Conservation (phyloP, 108 stramenopile genomes). For the Skeletonema grethae region DNA sequence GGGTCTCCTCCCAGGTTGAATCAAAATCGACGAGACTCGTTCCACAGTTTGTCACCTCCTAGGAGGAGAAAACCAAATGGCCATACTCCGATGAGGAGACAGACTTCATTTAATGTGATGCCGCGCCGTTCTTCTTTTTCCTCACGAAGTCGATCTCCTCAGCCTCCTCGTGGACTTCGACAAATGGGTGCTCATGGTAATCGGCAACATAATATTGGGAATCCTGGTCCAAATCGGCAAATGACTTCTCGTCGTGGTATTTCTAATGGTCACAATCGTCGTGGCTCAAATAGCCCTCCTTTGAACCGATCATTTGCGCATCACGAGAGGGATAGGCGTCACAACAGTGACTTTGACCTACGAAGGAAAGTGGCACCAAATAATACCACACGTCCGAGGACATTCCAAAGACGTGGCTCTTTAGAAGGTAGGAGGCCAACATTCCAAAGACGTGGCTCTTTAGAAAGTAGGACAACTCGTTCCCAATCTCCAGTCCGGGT, state of each 20-base stretch:
- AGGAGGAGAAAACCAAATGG: background rate
- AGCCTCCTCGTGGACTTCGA: background rate
- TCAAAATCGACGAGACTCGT: background rate
- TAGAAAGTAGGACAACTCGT: background rate
- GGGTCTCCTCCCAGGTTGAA: background rate
- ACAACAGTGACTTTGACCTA: background rate
- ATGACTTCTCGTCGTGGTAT: background rate
- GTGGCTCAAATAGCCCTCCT: background rate
- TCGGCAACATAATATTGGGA: background rate
- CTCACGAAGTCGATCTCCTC: background rate
- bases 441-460: background rate
- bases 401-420: background rate
- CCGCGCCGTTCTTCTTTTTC: background rate
- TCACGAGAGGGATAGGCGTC: background rate
- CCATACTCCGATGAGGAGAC: background rate
- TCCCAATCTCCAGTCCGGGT: background rate
- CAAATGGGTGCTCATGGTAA: background rate
- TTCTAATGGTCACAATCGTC: background rate
- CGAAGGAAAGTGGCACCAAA: background rate
- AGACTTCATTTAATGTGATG: background rate
- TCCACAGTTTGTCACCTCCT: background rate
- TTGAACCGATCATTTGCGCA: background rate
- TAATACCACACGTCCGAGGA: background rate
- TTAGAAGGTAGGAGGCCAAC: background rate
- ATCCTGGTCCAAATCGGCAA: background rate